Percentiles rank a stretch among this genome's conserved stretches.
Conservation (phyloP, 2,329 filamentous ascomycete genomes). For the Monilinia polystroma region DNA sequence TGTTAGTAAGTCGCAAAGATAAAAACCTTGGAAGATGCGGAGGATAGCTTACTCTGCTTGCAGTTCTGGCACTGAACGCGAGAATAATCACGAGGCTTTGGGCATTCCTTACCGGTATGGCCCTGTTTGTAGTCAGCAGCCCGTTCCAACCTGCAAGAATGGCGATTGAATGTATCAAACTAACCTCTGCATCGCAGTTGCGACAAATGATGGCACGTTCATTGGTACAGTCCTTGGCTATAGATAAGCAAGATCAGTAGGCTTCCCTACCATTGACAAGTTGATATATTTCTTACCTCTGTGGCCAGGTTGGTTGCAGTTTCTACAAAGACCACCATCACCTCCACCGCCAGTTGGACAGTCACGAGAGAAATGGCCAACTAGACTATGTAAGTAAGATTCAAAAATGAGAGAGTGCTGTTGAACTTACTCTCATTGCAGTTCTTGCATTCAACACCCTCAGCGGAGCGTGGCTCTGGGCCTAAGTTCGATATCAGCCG, state of each 20-base stretch:
- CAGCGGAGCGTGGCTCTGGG: constrained; percentile 60
- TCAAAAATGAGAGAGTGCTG: not conserved
- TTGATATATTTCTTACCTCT: constrained; percentile 30
- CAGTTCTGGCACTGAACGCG: constrained; percentile 61
- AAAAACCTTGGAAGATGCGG: not conserved
- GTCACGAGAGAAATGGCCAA: constrained; percentile 61
- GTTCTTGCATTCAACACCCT: constrained; percentile 42
- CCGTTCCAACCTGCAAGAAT: not conserved
- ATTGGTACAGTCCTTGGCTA: constrained; percentile 49
- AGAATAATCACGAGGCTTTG: constrained; percentile 55
- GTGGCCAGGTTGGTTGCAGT: constrained; percentile 65
- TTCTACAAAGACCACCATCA: constrained; percentile 55
- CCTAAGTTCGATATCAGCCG: constrained; percentile 26
- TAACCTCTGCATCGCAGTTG: constrained; percentile 58
- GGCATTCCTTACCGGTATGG: constrained; percentile 58
- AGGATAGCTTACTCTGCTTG: constrained; percentile 41
- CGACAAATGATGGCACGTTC: constrained; percentile 40
- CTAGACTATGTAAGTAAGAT: constrained; percentile 40
- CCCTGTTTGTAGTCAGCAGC: constrained; percentile 41
- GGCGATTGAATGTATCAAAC: not conserved
- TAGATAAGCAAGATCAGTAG: constrained; percentile 4
- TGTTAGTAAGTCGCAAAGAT: constrained; percentile 8
- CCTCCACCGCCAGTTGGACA: constrained; percentile 61
- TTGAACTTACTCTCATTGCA: constrained; percentile 38
- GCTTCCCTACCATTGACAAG: not conserved